Base-by-base conservation (phyloP, 2,329 filamentous ascomycete species). In the Cercospora zeina region DNA sequence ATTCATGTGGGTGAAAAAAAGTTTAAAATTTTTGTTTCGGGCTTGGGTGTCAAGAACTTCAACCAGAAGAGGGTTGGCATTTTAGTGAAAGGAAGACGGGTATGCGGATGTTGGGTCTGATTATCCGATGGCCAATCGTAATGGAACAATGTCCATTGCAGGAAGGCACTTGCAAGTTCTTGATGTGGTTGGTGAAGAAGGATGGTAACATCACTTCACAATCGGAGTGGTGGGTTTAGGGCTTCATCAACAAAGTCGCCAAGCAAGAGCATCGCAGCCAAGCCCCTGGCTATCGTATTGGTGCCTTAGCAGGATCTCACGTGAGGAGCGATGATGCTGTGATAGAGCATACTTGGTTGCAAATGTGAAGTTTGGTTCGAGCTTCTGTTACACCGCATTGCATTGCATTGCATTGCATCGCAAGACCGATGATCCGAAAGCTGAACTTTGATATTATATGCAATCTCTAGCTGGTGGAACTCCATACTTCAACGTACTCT, bases 291-390 rank as follows among this genome's bases (percentile, higher is more conserved):
- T 49, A 30, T 49, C 42, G 42, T 49, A 49, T 49, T 49, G 3
- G 14, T 49, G 42, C 42, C 42, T 49, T 49, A 49, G 42, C 21
- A 49, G 42, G 42, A 49, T 30, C 42, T n/a, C n/a, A n/a, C n/a
- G 21, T 14, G 42, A 47, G 1, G 27, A 24, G 21, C 42, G 42
- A 49, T 49, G 21, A 13, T 49, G 42, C 42, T 49, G 11, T 21
- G 42, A 49, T 27, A 30, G 24, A 49, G 42, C 42, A 49, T 21
- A 27, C 21, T 8, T 49, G 13, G 14, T 49, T 27, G 21, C 21
- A 19, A 11, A 2, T 49, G 42, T 30, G 42, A n/a, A n/a, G 21
- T 49, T 19, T 21, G 42, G 13, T 27, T 49, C 4, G 42, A 30
- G 42, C 42, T 49, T 30, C 42, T 49, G 42, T 11, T 30, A 49